Evolutionary conservation across 139 green algal genomes (phyloP), one percentile per base, ranked within the genome.

Genomic region (Chlamydomonas applanata): DNA sequence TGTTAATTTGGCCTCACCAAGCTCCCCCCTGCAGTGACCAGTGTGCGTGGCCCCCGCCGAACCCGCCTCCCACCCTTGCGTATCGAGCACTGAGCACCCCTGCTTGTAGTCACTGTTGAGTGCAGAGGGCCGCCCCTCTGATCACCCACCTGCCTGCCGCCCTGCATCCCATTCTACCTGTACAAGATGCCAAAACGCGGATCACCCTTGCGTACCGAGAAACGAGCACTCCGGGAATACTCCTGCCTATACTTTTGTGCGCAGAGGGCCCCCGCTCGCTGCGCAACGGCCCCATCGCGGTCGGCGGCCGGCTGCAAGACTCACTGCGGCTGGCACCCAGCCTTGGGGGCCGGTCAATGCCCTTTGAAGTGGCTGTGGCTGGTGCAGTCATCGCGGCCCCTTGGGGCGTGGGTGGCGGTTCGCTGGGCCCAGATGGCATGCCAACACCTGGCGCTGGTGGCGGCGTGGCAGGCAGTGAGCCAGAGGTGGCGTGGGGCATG

Each of bases 301-400:
- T 86, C 36, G 84, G 84, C 13, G 69, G 79, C 46, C 70, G 81
- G 29, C 34, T 87, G 34, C 84, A 89, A 75, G 71, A 89, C 72
- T 81, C 75, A 0, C 63, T 81, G 40, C 34, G 74, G 25, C 35
- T 46, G 40, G 35, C 24, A 3, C 44, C 60, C n/a, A 46, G 40
- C 16, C 33, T 25, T 14, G 64, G 36, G 35, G 20, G 59, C 4
- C 59, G 59, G 4, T 17, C n/a, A 32, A 54, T 75, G 33, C 69
- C 54, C 33, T 27, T 67, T 14, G 69, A 75, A 2, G 29, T 67
- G 22, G 56, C 30, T 2, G 71, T 59, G 4, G 34, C 71, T 1
- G 44, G 5, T 4, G 45, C 67, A 16, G 16, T 73, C 20, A 25
- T 73, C 4, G 16, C 27, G 3, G 67, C 67, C 1, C 67, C 67